phyloP scores from a whole-genome alignment of 352 stramenopile genomes.

The Pythium rishiriense region DNA sequence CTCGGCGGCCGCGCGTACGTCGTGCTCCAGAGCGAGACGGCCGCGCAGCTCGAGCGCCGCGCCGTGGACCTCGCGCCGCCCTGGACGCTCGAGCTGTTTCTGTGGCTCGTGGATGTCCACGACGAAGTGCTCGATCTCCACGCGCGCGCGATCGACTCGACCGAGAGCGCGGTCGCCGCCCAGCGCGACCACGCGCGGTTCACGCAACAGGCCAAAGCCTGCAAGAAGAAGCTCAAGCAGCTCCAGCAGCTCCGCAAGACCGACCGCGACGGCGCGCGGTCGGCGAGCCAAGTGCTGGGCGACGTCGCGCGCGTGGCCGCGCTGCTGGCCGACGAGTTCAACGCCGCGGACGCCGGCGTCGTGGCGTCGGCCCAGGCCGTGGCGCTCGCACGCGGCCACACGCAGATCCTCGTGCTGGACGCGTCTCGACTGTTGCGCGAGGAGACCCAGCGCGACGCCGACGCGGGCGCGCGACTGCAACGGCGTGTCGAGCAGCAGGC shows the following conservation, averaged over 20 bases:
- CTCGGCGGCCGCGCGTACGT: conserved; percentile 50
- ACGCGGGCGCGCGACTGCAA: conserved; percentile 12
- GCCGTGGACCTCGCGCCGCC: conserved; percentile 49
- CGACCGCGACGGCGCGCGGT: conserved; percentile 7
- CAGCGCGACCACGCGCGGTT: conserved; percentile 43
- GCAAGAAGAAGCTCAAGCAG: conserved; percentile 44
- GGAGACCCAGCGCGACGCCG: conserved; percentile 21
- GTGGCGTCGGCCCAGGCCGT: conserved; percentile 37
- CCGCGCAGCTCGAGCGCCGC: conserved; percentile 6
- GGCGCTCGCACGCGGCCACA: conserved; percentile 43
- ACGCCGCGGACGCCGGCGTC: conserved; percentile 42
- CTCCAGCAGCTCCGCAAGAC: conserved; percentile 21
- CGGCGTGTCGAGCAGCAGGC: conserved; percentile 35
- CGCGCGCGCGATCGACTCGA: conserved; percentile 34
- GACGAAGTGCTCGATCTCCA: conserved; percentile 60
- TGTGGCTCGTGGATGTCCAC: conserved; percentile 51
- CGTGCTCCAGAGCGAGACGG: conserved; percentile 30
- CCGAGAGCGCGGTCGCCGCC: conserved; percentile 39
- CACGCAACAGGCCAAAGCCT: conserved; percentile 40
- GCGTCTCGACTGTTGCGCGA: conserved; percentile 40
- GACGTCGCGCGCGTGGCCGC: conserved; percentile 39
- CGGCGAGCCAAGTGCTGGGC: conserved; percentile 17
- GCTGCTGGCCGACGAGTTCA: conserved; percentile 56
- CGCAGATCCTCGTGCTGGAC: conserved; percentile 47
- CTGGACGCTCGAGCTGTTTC: conserved; percentile 70